Conservation (phyloP, 768 basidiomycete genomes). For the Boletus rufocinnamomeus region DNA sequence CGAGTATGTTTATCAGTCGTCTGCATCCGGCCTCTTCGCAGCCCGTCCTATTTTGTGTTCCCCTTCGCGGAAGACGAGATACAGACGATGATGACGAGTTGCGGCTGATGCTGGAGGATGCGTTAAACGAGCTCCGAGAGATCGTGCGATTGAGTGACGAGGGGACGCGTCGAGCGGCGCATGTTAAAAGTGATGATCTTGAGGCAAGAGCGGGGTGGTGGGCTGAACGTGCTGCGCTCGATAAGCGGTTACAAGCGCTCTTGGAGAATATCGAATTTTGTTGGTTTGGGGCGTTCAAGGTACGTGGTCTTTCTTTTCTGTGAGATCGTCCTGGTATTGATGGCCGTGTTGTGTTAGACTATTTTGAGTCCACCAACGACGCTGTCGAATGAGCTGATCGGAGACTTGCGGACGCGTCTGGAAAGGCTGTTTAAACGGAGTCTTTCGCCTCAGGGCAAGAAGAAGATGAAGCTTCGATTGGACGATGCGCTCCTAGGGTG, state of each 20-base stretch:
- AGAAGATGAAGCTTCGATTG: slow-evolving; percentile 56
- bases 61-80: slow-evolving; percentile 81
- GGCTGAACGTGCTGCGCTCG: slow-evolving; percentile 75
- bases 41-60: slow-evolving; percentile 86
- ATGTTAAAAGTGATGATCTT: slow-evolving; percentile 66
- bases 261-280: slow-evolving; percentile 89
- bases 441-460: slow-evolving; percentile 60
- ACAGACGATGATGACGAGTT: slow-evolving; percentile 70
- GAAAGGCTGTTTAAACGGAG: slow-evolving; percentile 75
- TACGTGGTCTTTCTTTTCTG: slow-evolving; percentile 33
- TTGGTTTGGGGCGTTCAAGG: slow-evolving; percentile 98
- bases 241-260: slow-evolving; percentile 70
- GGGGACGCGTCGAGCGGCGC: slow-evolving; percentile 68
- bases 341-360: slow-evolving; percentile 40
- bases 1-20: slow-evolving; percentile 80
- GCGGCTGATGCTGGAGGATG: slow-evolving; percentile 74
- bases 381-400: slow-evolving; percentile 47
- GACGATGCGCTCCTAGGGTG: slow-evolving; percentile 81
- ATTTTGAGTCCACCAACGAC: slow-evolving; percentile 55
- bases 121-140: slow-evolving; percentile 69
- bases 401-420: slow-evolving; percentile 63
- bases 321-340: background rate
- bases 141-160: slow-evolving; percentile 82
- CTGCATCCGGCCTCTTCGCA: slow-evolving; percentile 54
- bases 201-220: slow-evolving; percentile 81